phyloP scores from a whole-genome alignment of 805 yeast species.

The Vanderwaltozyma yarrowii region DNA sequence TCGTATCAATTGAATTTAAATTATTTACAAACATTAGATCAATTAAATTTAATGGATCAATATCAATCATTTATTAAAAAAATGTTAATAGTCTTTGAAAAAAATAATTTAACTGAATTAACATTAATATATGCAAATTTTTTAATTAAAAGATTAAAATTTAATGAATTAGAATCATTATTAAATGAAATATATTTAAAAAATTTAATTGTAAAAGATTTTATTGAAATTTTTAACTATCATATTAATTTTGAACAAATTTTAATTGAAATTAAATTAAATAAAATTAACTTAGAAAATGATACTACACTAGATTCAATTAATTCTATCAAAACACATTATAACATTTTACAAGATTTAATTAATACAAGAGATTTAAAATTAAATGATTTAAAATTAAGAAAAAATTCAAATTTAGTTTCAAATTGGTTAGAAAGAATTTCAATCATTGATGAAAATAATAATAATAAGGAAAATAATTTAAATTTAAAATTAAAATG shows the following conservation, averaged over 20 bases:
- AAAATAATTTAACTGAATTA: conserved; percentile 29
- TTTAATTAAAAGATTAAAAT: not conserved
- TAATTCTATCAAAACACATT: not conserved
- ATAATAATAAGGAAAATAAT: not conserved
- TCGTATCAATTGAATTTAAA: conserved; percentile 9
- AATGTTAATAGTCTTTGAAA: not conserved
- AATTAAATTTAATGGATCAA: conserved; percentile 7
- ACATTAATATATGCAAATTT: not conserved
- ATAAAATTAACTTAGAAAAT: not conserved
- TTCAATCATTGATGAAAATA: conserved; percentile 29
- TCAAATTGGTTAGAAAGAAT: conserved; percentile 62
- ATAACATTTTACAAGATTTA: conserved; percentile 23
- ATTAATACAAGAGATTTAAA: conserved; percentile 47
- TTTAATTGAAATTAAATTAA: conserved; percentile 19
- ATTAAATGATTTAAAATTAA: conserved; percentile 55
- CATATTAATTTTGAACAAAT: conserved; percentile 52
- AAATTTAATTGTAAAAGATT: conserved; percentile 48
- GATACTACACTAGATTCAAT: not conserved
- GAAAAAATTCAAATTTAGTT: conserved; percentile 52
- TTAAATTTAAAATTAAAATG: conserved; percentile 17
- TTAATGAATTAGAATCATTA: not conserved
- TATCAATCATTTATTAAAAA: conserved; percentile 22
- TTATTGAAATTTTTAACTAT: conserved; percentile 52
- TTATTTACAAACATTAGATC: conserved; percentile 9
- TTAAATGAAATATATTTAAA: conserved; percentile 30